A percentile compares a stretch with the other conserved stretches of the same genome.
Conservation (phyloP, 225 moss, liverwort and hornwort genomes). For the Ulota crispa region DNA sequence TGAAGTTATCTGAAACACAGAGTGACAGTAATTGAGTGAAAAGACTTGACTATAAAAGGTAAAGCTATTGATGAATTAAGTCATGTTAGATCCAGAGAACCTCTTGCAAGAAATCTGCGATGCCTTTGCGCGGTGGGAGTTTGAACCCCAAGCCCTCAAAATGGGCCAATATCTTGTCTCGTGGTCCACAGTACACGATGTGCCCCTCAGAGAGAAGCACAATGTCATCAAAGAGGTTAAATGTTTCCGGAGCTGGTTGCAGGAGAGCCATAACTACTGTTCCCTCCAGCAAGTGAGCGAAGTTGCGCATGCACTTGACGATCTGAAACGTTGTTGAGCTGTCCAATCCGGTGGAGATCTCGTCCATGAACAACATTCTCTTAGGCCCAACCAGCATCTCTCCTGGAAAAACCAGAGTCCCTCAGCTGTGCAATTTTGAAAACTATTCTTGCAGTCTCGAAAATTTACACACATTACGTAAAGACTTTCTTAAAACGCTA, state of each 20-base stretch:
- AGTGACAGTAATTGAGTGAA: background rate
- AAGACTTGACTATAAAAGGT: background rate
- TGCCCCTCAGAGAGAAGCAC: slow-evolving; percentile 29
- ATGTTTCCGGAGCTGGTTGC: slow-evolving; percentile 28
- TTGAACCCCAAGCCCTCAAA: slow-evolving; percentile 25
- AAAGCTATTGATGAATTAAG: background rate
- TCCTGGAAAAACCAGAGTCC: slow-evolving; percentile 2
- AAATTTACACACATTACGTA: background rate
- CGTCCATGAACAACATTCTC: slow-evolving; percentile 10
- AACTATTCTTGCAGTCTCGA: background rate
- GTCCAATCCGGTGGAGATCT: slow-evolving; percentile 33
- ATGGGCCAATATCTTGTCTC: slow-evolving; percentile 10
- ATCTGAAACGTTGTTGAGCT: slow-evolving; percentile 34
- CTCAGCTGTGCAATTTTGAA: background rate
- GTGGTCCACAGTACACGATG: slow-evolving; percentile 23
- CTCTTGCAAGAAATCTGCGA: background rate
- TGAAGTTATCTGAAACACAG: background rate
- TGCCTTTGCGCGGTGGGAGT: background rate
- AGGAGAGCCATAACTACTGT: slow-evolving; percentile 39
- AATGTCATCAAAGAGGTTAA: slow-evolving; percentile 22
- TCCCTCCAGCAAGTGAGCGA: slow-evolving; percentile 21
- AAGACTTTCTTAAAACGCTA: background rate
- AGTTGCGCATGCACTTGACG: slow-evolving; percentile 27
- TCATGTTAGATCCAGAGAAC: background rate
- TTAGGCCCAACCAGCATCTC: slow-evolving; percentile 21